Base-by-base conservation (phyloP, 306 rosid species). In the Vachellia pachyceras region DNA sequence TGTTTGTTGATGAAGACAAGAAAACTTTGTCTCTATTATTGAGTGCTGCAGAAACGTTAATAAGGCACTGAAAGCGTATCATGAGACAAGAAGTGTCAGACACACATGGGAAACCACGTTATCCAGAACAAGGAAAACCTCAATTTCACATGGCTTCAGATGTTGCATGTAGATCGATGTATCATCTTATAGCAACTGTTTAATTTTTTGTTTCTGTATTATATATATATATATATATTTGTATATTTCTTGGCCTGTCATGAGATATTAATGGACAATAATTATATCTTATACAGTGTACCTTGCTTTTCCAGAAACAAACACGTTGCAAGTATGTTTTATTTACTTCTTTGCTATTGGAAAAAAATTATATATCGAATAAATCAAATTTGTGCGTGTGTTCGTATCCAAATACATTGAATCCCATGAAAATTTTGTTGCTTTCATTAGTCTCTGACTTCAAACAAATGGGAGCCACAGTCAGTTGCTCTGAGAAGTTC, bases 51-150 rank as follows among this genome's bases (percentile, higher is more conserved):
- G 44, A 40, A 40, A 40, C 44, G 44, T 40, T 37, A 37, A 37
- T 37, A 37, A 6, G 44, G 44, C 44, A 0, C 44, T 40, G 5
- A 15, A 54, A 18, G 60, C 6, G 60, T 54, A 6, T n/a, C 23
- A n/a, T 18, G 60, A 54, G 60, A 54, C 60, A 17, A 54, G 25
- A 23, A 54, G 10, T 7, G 4, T 54, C 60, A 18, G 60, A 18
- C 23, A 54, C 60, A 54, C 60, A 54, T 54, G 60, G 60, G 60
- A 54, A 54, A 18, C 58, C 58, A 52, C 58, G 58, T 52, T 52
- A 52, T 18, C 58, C 58, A 52, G 17, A 29, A 7, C 58, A 52
- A 9, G 9, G 3, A 17, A 52, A 6, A 7, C 25, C 60, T 17
- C 60, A n/a, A 54, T n/a, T 54, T 54, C 60, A 54, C 60, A 54